Percentiles rank a stretch among this genome's conserved stretches.
These are phyloP conservation scores for Iris pallida DNA, from an alignment of 116 monocot species.

Conservation along the genomic window DNA sequence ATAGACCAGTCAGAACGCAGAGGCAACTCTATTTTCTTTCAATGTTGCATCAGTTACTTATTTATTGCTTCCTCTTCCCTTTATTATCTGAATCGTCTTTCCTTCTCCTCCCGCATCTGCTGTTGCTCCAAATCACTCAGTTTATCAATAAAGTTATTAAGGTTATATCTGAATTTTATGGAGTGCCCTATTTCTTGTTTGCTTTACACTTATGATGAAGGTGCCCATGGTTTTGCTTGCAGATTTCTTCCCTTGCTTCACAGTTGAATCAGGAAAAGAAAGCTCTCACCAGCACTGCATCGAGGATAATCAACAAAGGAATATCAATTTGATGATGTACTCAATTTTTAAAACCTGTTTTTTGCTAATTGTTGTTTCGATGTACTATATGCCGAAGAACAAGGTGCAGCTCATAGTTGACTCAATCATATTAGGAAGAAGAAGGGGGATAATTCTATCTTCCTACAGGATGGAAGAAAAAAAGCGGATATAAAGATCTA, in stretches of 20 bases:
- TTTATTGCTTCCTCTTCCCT: neutral
- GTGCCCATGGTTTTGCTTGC: neutral
- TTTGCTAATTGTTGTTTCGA: no score
- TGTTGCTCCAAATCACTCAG: neutral
- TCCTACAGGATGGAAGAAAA: no score
- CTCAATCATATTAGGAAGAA: no score
- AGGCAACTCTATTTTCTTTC: no score
- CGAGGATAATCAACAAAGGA: slow-evolving; percentile 35
- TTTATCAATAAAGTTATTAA: neutral
- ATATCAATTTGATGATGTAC: slow-evolving; percentile 19
- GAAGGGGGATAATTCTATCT: no score
- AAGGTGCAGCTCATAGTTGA: no score
- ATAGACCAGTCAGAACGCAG: no score
- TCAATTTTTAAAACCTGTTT: no score
- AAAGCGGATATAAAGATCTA: no score
- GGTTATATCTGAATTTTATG: neutral
- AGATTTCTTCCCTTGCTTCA: slow-evolving; percentile 23
- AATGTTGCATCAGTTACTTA: no score
- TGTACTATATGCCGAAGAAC: no score
- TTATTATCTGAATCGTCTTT: neutral
- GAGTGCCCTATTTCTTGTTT: neutral
- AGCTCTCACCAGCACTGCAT: slow-evolving; percentile 23
- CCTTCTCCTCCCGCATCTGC: neutral
- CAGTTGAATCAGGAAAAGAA: slow-evolving; percentile 30
- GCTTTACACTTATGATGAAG: neutral